phyloP scores from a whole-genome alignment of 2,329 filamentous ascomycete species.

The Monosporascus sp. region DNA sequence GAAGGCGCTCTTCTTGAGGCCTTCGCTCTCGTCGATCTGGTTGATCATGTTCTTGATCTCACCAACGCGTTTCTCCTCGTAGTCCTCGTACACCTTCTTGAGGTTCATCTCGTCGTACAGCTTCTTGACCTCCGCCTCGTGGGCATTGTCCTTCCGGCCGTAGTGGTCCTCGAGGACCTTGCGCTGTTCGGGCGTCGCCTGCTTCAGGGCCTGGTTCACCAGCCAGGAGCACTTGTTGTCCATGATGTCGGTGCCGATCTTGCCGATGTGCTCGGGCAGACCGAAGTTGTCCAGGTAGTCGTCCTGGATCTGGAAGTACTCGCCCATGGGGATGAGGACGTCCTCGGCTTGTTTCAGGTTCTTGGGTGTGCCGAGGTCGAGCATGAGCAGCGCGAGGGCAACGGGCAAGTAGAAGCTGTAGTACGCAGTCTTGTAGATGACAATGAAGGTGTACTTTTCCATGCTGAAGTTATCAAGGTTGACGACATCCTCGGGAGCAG shows the following conservation, averaged over 20 bases:
- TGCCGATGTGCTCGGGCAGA: conserved; percentile 86
- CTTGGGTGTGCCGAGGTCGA: conserved; percentile 75
- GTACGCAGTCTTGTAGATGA: conserved; percentile 99
- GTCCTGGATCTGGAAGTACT: conserved; percentile 99
- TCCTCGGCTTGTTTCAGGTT: conserved; percentile 87
- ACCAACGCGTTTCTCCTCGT: conserved; percentile 81
- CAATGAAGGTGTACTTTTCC: conserved; percentile 95
- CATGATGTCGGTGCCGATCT: conserved; percentile 97
- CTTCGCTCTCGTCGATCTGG: conserved; percentile 76
- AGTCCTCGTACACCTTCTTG: conserved; percentile 76
- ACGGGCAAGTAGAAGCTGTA: conserved; percentile 99
- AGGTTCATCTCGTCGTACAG: conserved; percentile 83
- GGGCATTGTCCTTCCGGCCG: conserved; percentile 78
- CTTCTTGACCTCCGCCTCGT: conserved; percentile 82
- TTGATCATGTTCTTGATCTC: conserved; percentile 73
- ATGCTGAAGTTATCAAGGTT: conserved; percentile 93
- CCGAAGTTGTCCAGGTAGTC: conserved; percentile 99
- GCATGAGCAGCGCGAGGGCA: conserved; percentile 79
- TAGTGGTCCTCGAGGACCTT: conserved; percentile 88
- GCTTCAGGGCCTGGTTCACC: conserved; percentile 85
- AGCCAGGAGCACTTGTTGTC: conserved; percentile 99
- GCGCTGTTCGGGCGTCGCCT: conserved; percentile 78
- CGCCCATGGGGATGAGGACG: conserved; percentile 92
- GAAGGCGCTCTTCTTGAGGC: conserved; percentile 86
- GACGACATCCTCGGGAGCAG: conserved; percentile 88